These are phyloP conservation scores for Alnus rubra DNA, from an alignment of 306 rosid species.

Conservation along the genomic window DNA sequence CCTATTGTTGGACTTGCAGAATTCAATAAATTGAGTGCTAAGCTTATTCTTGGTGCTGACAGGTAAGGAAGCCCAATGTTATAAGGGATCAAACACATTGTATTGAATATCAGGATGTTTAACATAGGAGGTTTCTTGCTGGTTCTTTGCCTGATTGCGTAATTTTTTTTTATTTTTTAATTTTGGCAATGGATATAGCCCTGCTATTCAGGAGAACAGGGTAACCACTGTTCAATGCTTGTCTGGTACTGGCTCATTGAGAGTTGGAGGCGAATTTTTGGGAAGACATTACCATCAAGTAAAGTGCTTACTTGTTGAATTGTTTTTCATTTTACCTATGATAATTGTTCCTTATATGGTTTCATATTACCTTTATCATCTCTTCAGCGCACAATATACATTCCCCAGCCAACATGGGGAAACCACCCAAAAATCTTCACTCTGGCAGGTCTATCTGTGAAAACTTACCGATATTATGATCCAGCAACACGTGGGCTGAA, in stretches of 20 bases:
- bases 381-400: slow-evolving; percentile 72
- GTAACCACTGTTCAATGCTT: slow-evolving; percentile 86
- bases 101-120: not conserved
- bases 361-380: slow-evolving; percentile 6
- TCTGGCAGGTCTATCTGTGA: slow-evolving; percentile 80
- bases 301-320: slow-evolving; percentile 24
- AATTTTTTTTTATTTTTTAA: slow-evolving; percentile 5
- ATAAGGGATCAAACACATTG: not conserved
- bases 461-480: slow-evolving; percentile 86
- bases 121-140: not conserved
- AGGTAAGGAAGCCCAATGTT: slow-evolving; percentile 46
- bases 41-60: slow-evolving; percentile 90
- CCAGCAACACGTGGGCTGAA: slow-evolving; percentile 93
- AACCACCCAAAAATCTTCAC: slow-evolving; percentile 81
- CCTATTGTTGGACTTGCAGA: slow-evolving; percentile 87
- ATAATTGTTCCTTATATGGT: slow-evolving; percentile 1
- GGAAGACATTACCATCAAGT: slow-evolving; percentile 93
- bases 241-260: slow-evolving; percentile 97
- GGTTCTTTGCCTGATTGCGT: not conserved
- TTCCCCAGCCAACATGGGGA: slow-evolving; percentile 98
- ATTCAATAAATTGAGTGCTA: slow-evolving; percentile 88
- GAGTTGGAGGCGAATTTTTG: slow-evolving; percentile 98
- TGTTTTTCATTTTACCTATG: not conserved
- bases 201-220: slow-evolving; percentile 84
- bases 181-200: slow-evolving; percentile 47